phyloP scores from a whole-genome alignment of 2,329 filamentous ascomycete species.

The Pseudopyrenochaeta lycopersici region DNA sequence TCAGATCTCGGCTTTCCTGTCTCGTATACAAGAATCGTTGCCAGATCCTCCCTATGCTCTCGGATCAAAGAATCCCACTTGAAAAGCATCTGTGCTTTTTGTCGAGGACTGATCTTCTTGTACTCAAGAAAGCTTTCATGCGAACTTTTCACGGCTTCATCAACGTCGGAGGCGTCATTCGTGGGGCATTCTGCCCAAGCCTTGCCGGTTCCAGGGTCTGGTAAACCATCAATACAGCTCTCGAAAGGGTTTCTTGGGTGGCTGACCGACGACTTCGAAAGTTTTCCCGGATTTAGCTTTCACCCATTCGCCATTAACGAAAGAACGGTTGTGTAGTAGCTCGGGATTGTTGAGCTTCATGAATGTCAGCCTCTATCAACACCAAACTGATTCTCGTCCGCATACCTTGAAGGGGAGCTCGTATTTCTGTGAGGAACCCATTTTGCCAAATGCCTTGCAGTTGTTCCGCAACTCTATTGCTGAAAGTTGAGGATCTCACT shows the following conservation, averaged over 20 bases:
- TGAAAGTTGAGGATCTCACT: not conserved
- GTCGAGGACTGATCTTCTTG: conserved; percentile 67
- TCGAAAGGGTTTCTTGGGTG: not conserved
- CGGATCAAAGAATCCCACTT: conserved; percentile 73
- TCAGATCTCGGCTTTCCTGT: conserved; percentile 64
- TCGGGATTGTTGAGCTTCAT: conserved; percentile 62
- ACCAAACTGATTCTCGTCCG: not conserved
- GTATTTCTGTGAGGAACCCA: conserved; percentile 38
- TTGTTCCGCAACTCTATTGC: not conserved
- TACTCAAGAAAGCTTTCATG: conserved; percentile 69
- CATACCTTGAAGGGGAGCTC: conserved; percentile 57
- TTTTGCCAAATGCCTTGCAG: conserved; percentile 7
- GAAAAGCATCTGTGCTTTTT: conserved; percentile 68
- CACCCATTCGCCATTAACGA: conserved; percentile 64
- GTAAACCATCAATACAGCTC: conserved; percentile 13
- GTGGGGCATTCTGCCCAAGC: conserved; percentile 58
- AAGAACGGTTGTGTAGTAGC: conserved; percentile 63
- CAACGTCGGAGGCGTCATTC: conserved; percentile 67
- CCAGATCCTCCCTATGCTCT: conserved; percentile 69
- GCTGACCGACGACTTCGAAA: conserved; percentile 64
- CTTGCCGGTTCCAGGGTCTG: conserved; percentile 62
- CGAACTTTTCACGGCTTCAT: conserved; percentile 66
- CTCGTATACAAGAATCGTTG: conserved; percentile 69
- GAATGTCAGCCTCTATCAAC: conserved; percentile 3
- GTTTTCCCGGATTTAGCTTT: conserved; percentile 65